phyloP scores from a whole-genome alignment of 1,284 basidiomycete species.

The Microbotryum violaceum region DNA sequence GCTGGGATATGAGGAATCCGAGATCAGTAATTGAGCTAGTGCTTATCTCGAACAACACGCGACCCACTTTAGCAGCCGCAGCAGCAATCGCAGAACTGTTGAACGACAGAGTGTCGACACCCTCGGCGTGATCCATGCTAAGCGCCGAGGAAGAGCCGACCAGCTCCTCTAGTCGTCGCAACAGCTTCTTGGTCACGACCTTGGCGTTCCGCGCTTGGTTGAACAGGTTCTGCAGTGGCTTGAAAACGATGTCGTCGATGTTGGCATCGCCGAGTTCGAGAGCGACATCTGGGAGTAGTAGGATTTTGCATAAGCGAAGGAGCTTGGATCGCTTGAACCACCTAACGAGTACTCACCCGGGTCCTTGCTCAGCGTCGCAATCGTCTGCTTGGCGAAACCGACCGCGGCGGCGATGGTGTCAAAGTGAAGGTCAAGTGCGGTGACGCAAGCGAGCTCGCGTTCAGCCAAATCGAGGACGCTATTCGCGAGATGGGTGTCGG shows the following conservation, averaged over 20 bases:
- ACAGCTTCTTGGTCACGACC: slow-evolving; percentile 71
- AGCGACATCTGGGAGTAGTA: slow-evolving; percentile 52
- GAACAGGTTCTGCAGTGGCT: slow-evolving; percentile 69
- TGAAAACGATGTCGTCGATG: slow-evolving; percentile 63
- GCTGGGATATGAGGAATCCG: slow-evolving; percentile 43
- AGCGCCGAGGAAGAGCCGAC: slow-evolving; percentile 62
- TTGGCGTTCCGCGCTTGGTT: slow-evolving; percentile 75
- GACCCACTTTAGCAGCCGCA: slow-evolving; percentile 71
- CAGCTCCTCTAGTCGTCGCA: slow-evolving; percentile 72
- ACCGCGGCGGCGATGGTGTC: slow-evolving; percentile 86
- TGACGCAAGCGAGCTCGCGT: slow-evolving; percentile 71
- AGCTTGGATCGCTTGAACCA: neutral
- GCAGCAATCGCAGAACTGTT: slow-evolving; percentile 64
- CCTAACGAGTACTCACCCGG: slow-evolving; percentile 50
- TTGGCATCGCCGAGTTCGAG: slow-evolving; percentile 65
- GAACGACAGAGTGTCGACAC: slow-evolving; percentile 62
- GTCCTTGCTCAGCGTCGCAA: slow-evolving; percentile 64
- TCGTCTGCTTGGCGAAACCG: slow-evolving; percentile 73
- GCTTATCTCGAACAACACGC: neutral
- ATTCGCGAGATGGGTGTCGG: slow-evolving; percentile 69
- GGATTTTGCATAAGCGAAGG: neutral
- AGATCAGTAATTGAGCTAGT: neutral
- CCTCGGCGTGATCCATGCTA: slow-evolving; percentile 59
- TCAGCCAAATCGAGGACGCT: slow-evolving; percentile 80
- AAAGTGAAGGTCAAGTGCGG: slow-evolving; percentile 76